Evolutionary conservation across 345 rosid genomes (phyloP).

Genomic region (Tarenaya hassleriana): DNA sequence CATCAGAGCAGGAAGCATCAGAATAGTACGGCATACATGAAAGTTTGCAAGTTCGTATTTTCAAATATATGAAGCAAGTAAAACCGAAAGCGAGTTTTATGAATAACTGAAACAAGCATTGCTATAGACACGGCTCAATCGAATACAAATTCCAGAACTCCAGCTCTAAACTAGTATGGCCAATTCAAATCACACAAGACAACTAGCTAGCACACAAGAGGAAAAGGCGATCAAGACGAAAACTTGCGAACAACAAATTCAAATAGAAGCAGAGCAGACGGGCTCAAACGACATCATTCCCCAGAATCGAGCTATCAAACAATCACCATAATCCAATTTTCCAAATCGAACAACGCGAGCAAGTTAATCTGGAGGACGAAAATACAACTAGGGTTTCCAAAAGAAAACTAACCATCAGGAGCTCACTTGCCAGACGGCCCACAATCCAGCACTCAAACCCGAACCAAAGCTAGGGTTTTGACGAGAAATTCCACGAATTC

Average conservation of each 20-base stretch:
- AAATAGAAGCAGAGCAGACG: constrained; percentile 11
- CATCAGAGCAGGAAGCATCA: too few relatives aligned
- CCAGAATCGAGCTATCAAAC: constrained; percentile 9
- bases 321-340: constrained; percentile 14
- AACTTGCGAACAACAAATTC: constrained; percentile 10
- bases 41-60: not conserved
- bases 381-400: constrained; percentile 23
- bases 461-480: constrained; percentile 53
- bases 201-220: constrained; percentile 10
- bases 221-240: too few relatives aligned
- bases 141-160: constrained; percentile 6
- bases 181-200: constrained; percentile 14
- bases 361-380: not conserved
- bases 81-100: not conserved
- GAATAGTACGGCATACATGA: not conserved
- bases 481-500: constrained; percentile 27
- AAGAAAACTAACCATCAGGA: constrained; percentile 25
- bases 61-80: too few relatives aligned
- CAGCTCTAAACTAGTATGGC: not conserved
- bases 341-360: constrained; percentile 16
- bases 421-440: constrained; percentile 14
- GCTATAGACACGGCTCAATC: constrained; percentile 12
- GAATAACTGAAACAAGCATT: constrained; percentile 2
- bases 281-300: constrained; percentile 5
- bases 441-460: constrained; percentile 16